phyloP scores from a whole-genome alignment of 805 yeast species.

The Saccharomycopsis malanga region DNA sequence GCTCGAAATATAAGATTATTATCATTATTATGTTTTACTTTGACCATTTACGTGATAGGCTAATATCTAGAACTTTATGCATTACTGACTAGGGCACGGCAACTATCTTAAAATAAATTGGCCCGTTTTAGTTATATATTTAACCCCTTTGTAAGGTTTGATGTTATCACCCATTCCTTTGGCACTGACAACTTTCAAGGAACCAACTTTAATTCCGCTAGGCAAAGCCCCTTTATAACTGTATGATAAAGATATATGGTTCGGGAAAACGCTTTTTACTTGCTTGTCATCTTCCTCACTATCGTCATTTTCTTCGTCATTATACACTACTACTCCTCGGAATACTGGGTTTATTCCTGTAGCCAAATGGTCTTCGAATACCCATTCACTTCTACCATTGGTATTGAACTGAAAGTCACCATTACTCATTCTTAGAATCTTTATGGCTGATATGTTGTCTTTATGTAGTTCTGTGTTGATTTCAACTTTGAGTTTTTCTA shows the following conservation, averaged over 20 bases:
- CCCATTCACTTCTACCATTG: constrained; percentile 58
- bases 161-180: constrained; percentile 53
- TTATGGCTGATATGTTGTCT: constrained; percentile 34
- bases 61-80: no score
- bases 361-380: constrained; percentile 47
- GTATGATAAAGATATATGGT: constrained; percentile 45
- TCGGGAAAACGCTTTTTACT: constrained; percentile 30
- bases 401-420: constrained; percentile 65
- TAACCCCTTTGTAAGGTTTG: constrained; percentile 87
- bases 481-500: constrained; percentile 42
- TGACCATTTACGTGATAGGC: no score
- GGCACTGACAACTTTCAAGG: constrained; percentile 48
- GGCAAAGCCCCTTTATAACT: constrained; percentile 62
- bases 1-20: no score
- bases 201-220: constrained; percentile 65
- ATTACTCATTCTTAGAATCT: constrained; percentile 57
- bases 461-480: constrained; percentile 30
- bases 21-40: no score
- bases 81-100: no score
- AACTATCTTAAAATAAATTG: constrained; percentile 45
- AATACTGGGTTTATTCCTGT: constrained; percentile 64
- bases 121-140: constrained; percentile 63
- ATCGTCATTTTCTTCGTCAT: constrained; percentile 14
- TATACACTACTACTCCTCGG: constrained; percentile 44
- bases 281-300: constrained; percentile 28